phyloP scores from a whole-genome alignment of 495 filamentous ascomycete species.

The Tuber magnatum region DNA sequence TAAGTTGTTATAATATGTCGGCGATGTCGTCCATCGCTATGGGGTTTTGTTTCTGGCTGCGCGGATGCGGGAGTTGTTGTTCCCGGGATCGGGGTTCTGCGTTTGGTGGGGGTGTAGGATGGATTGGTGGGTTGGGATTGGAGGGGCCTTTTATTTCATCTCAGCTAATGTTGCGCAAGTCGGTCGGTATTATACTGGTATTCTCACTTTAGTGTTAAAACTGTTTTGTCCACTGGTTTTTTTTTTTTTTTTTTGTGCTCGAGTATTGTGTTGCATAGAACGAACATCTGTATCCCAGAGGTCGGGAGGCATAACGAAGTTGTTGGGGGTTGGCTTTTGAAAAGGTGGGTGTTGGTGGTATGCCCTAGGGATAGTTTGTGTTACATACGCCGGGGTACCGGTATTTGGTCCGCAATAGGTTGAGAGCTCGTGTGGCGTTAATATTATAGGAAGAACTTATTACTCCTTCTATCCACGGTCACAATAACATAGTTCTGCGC shows the following conservation, averaged over 20 bases:
- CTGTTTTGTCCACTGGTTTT: not conserved
- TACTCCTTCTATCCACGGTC: not conserved
- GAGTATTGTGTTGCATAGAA: not conserved
- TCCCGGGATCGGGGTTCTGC: not conserved
- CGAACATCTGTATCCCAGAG: not conserved
- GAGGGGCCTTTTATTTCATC: not conserved
- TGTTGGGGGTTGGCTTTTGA: not conserved
- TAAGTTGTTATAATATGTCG: not conserved
- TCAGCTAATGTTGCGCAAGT: not conserved
- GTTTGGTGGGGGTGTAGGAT: not conserved
- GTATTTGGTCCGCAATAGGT: not conserved
- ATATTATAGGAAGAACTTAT: not conserved
- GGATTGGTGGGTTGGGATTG: not conserved
- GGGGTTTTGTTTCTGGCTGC: not conserved
- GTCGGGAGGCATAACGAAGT: not conserved
- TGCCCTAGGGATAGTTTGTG: not conserved
- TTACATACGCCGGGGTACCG: not conserved
- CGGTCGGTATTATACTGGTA: not conserved
- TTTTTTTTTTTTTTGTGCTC: not conserved
- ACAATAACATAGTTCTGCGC: not conserved
- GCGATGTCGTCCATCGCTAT: not conserved
- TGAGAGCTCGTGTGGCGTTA: not conserved
- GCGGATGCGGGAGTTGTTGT: not conserved
- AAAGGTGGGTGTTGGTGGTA: not conserved
- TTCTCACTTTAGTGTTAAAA: not conserved